A percentile compares a stretch with the other conserved stretches of the same genome.
These are phyloP conservation scores for Celoporthe dispersa DNA, from an alignment of 2,329 filamentous ascomycete species.

Conservation along the genomic window DNA sequence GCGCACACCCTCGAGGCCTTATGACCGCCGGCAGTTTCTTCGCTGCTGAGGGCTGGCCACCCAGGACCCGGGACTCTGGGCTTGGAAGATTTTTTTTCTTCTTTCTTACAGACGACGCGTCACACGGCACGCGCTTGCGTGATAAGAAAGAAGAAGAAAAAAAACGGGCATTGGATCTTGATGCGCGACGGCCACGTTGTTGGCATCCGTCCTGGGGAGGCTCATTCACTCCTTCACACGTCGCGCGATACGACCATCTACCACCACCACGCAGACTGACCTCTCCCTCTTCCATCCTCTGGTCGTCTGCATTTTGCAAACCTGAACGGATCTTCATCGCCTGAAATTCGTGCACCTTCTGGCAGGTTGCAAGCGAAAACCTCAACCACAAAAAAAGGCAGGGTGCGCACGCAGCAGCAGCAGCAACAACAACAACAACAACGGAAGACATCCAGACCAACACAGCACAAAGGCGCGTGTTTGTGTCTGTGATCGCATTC, in stretches of 20 bases:
- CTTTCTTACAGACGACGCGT: background rate
- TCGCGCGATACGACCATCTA: background rate
- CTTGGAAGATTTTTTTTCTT: background rate
- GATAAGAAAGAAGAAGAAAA: no score
- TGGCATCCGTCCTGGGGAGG: background rate
- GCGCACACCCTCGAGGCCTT: background rate
- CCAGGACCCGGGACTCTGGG: background rate
- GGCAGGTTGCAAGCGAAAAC: background rate
- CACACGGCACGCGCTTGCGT: background rate
- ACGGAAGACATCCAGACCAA: conserved; percentile 3
- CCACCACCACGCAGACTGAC: background rate
- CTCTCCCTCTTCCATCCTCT: background rate
- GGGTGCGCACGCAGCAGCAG: background rate
- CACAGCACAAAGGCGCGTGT: background rate
- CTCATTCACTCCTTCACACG: background rate
- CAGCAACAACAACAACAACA: background rate
- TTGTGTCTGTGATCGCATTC: conserved; percentile 7
- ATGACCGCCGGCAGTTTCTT: background rate
- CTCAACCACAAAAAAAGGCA: conserved; percentile 5
- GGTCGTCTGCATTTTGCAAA: background rate
- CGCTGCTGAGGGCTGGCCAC: background rate
- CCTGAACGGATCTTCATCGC: background rate
- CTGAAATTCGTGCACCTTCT: background rate
- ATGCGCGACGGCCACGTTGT: background rate
- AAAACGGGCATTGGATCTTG: conserved; percentile 1